phyloP scores from a whole-genome alignment of 306 rosid species.

The Prinsepia uniflora region DNA sequence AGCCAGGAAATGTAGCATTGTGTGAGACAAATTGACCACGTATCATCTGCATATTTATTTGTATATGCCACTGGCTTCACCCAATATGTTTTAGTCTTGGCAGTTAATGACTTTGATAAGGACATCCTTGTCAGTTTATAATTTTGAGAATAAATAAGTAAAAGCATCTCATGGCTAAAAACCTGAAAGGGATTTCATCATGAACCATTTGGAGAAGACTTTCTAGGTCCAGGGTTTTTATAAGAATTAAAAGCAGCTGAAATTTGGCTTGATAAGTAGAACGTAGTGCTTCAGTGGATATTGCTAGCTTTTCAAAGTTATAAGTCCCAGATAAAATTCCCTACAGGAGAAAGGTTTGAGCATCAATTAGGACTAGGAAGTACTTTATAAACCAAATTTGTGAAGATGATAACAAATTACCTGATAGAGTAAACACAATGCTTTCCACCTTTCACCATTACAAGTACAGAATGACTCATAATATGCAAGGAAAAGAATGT shows the following conservation, averaged over 20 bases:
- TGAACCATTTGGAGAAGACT: constrained; percentile 92
- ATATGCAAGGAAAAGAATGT: constrained; percentile 81
- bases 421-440: constrained; percentile 62
- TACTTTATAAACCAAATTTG: constrained; percentile 15
- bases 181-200: constrained; percentile 88
- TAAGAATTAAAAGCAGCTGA: constrained; percentile 71
- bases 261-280: constrained; percentile 66
- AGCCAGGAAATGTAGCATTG: not conserved
- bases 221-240: constrained; percentile 84
- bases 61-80: not conserved
- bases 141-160: constrained; percentile 1
- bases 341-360: constrained; percentile 39
- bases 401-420: constrained; percentile 36
- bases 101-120: not conserved
- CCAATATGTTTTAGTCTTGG: not conserved
- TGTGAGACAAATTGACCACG: not conserved
- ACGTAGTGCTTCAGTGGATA: constrained; percentile 59
- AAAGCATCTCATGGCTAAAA: constrained; percentile 23
- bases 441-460: constrained; percentile 66
- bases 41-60: not conserved
- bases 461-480: constrained; percentile 74
- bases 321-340: constrained; percentile 69
- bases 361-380: constrained; percentile 23
- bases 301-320: constrained; percentile 68
- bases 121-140: not conserved